These are phyloP conservation scores for Herpetospermum pedunculosum DNA, from an alignment of 306 rosid genomes.

Conservation along the genomic window DNA sequence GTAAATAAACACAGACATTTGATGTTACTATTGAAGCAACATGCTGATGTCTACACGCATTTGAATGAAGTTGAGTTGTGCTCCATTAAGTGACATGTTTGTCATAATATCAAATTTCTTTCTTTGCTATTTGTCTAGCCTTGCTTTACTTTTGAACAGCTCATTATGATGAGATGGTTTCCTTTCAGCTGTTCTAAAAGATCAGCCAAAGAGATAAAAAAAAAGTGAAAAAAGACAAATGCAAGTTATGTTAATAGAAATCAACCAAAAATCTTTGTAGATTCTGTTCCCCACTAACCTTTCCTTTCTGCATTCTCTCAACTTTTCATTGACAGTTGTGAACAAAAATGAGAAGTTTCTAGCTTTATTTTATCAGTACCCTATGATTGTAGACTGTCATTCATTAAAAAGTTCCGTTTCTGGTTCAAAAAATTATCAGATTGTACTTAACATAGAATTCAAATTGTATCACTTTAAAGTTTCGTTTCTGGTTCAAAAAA, in stretches of 20 bases:
- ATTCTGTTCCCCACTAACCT: conserved; percentile 4
- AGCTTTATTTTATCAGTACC: not conserved
- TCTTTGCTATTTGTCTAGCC: not conserved
- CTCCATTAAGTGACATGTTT: not conserved
- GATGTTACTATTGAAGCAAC: conserved; percentile 3
- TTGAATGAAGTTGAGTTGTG: conserved; percentile 8
- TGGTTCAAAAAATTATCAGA: too few relatives aligned
- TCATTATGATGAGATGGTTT: not conserved
- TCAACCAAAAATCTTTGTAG: not conserved
- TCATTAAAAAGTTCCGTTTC: too few relatives aligned
- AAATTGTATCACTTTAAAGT: too few relatives aligned
- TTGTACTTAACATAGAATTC: too few relatives aligned
- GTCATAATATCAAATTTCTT: not conserved
- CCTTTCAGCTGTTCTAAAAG: not conserved
- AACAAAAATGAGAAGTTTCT: not conserved
- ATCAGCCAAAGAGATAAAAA: not conserved
- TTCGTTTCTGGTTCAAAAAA: too few relatives aligned
- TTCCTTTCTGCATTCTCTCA: not conserved
- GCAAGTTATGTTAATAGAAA: not conserved
- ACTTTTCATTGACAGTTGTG: not conserved
- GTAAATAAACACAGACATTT: conserved; percentile 2
- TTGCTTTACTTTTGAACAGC: not conserved
- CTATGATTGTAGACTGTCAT: not conserved
- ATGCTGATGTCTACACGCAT: not conserved
- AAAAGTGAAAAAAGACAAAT: conserved; percentile 5